phyloP scores from a whole-genome alignment of 1,284 basidiomycete genomes.

The Trichosporon asahii region DNA sequence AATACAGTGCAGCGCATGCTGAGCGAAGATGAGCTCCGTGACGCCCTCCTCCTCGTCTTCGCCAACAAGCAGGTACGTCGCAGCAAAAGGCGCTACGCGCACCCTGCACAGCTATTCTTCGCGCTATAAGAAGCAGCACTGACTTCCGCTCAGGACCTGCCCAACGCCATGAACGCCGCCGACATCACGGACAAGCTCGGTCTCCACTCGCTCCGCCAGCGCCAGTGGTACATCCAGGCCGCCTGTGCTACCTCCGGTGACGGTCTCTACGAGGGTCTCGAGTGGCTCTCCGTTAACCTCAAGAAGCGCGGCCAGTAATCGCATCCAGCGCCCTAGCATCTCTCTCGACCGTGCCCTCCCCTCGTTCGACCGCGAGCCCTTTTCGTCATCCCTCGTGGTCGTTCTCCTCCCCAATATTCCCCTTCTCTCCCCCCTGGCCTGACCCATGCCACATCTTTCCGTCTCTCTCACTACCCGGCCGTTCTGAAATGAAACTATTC shows the following conservation, averaged over 20 bases:
- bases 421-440: constrained; percentile 15
- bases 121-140: background rate
- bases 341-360: constrained; percentile 7
- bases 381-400: constrained; percentile 9
- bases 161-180: constrained; percentile 99
- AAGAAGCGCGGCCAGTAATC: constrained; percentile 48
- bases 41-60: constrained; percentile 96
- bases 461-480: constrained; percentile 17
- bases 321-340: constrained; percentile 6
- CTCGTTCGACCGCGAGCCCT: constrained; percentile 6
- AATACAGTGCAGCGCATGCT: constrained; percentile 85
- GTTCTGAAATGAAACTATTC: constrained; percentile 23
- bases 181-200: constrained; percentile 99
- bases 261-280: constrained; percentile 97
- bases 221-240: constrained; percentile 99
- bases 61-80: constrained; percentile 83
- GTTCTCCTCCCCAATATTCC: constrained; percentile 5
- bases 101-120: background rate
- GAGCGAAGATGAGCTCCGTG: constrained; percentile 98
- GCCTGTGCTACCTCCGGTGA: constrained; percentile 99
- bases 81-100: background rate
- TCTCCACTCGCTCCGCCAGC: constrained; percentile 90
- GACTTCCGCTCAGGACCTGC: constrained; percentile 63
- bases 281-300: constrained; percentile 64
- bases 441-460: constrained; percentile 18